phyloP scores from a whole-genome alignment of 768 basidiomycete species.

The Xerocomus spinulosus region DNA sequence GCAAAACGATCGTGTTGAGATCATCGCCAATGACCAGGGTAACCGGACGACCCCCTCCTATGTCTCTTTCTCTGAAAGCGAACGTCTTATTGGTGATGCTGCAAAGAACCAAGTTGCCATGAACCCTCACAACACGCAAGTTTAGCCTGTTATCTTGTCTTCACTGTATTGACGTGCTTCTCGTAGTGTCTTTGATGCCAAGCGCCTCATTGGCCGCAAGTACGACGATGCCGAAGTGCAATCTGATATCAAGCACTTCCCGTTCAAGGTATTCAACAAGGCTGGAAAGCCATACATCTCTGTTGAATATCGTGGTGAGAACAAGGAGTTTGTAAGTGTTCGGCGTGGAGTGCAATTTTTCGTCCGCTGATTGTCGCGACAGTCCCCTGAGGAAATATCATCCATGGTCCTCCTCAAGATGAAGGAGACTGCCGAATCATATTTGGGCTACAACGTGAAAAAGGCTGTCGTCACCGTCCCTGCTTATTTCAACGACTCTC shows the following conservation, averaged over 20 bases:
- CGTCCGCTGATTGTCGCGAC: slow-evolving; percentile 22
- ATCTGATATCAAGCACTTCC: slow-evolving; percentile 86
- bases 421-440: slow-evolving; percentile 98
- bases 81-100: slow-evolving; percentile 98
- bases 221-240: slow-evolving; percentile 83
- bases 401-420: slow-evolving; percentile 97
- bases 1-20: slow-evolving; percentile 99
- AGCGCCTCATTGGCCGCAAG: slow-evolving; percentile 95
- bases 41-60: slow-evolving; percentile 96
- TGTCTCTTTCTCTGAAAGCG: slow-evolving; percentile 90
- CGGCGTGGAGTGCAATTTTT: neutral
- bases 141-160: neutral
- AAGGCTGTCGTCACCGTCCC: slow-evolving; percentile 97
- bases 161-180: neutral
- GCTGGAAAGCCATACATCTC: slow-evolving; percentile 83
- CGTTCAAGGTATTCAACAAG: slow-evolving; percentile 86
- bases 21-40: slow-evolving; percentile 94
- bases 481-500: slow-evolving; percentile 99
- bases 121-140: slow-evolving; percentile 90
- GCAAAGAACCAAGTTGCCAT: slow-evolving; percentile 98
- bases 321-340: slow-evolving; percentile 80
- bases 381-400: slow-evolving; percentile 96
- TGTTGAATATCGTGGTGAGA: slow-evolving; percentile 90
- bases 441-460: slow-evolving; percentile 76
- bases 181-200: slow-evolving; percentile 90